Evolutionary conservation across 2,329 filamentous ascomycete species (phyloP), one percentile per base, ranked within the genome.

Genomic region (Knufia petricola): DNA sequence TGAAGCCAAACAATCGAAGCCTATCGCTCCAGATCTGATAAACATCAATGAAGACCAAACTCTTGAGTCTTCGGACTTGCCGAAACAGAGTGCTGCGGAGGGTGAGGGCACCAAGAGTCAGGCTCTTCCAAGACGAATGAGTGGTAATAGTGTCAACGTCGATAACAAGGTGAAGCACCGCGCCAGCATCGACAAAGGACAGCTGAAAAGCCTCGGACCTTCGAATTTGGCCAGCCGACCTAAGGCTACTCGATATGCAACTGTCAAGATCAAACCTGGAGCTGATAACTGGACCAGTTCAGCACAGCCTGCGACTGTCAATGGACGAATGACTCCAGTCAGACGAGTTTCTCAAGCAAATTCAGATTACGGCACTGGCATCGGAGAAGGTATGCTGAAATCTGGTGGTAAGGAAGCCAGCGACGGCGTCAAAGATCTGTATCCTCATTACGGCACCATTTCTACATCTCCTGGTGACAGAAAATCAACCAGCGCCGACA

Each of bases 191-290:
- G 75, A 75, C 7, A 70, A 71, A 41, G 70, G 81, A 57, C 78
- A 82, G 50, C 63, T 82, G 17, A 79, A 77, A 58, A 77, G 82
- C 58, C 69, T 83, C 1, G 79, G 79, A 3, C 79, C 79, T 0
- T 81, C 77, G 15, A 83, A 83, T 56, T 68, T 75, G 13, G 79
- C 79, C 17, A 78, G 71, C 53, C 69, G 73, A 36, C 79, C 79
- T 2, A 76, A 77, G 46, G 65, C 74, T 30, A 83, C 79, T 4
- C 76, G 79, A 30, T 81, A 78, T 62, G 73, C 73, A 50, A 74
- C 72, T 8, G 79, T 83, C 53, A 82, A 82, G 63, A 82, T 83
- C 63, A 83, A 83, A 61, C 78, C 77, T 12, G 76, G 71, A 12
- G 59, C 50, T 38, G 50, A 61, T 61, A 48, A 66, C 57, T 55